Conservation (phyloP, 1,284 basidiomycete species). For the Pterulicium gracile region DNA sequence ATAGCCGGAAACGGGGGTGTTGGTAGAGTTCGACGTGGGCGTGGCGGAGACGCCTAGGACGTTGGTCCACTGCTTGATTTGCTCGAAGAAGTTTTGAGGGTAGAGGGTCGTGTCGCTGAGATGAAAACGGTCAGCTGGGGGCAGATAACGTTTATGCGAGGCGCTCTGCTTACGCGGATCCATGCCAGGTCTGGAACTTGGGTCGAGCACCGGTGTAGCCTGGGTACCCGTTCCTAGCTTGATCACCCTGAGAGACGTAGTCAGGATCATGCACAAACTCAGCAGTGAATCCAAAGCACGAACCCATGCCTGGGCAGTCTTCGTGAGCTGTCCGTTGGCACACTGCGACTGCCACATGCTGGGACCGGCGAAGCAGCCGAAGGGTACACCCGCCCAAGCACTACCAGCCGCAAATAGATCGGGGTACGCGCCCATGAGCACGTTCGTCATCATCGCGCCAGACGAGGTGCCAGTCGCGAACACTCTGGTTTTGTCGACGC, state of each 20-base stretch:
- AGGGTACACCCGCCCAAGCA: slow-evolving; percentile 42
- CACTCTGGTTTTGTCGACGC: slow-evolving; percentile 32
- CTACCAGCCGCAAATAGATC: slow-evolving; percentile 39
- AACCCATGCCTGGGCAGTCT: slow-evolving; percentile 40
- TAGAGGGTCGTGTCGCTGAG: slow-evolving; percentile 13
- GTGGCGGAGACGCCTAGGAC: slow-evolving; percentile 31
- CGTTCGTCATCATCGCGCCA: slow-evolving; percentile 54
- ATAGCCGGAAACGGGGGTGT: slow-evolving; percentile 29
- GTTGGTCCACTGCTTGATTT: slow-evolving; percentile 38
- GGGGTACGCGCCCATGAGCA: slow-evolving; percentile 42
- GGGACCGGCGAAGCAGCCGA: slow-evolving; percentile 38
- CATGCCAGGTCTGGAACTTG: not conserved
- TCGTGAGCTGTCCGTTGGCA: slow-evolving; percentile 29
- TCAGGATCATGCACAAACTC: slow-evolving; percentile 4
- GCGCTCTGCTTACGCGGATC: not conserved
- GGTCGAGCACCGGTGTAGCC: slow-evolving; percentile 1
- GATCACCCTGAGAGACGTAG: slow-evolving; percentile 6
- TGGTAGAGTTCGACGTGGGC: slow-evolving; percentile 25
- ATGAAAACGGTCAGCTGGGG: not conserved
- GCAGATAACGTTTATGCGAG: not conserved
- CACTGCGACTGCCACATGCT: slow-evolving; percentile 39
- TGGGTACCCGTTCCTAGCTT: not conserved
- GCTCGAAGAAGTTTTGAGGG: slow-evolving; percentile 37
- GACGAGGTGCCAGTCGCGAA: slow-evolving; percentile 42
- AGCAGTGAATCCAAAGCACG: slow-evolving; percentile 10